These are phyloP conservation scores for Fusarium circinatum DNA, from an alignment of 2,329 filamentous ascomycete genomes.

Conservation along the genomic window DNA sequence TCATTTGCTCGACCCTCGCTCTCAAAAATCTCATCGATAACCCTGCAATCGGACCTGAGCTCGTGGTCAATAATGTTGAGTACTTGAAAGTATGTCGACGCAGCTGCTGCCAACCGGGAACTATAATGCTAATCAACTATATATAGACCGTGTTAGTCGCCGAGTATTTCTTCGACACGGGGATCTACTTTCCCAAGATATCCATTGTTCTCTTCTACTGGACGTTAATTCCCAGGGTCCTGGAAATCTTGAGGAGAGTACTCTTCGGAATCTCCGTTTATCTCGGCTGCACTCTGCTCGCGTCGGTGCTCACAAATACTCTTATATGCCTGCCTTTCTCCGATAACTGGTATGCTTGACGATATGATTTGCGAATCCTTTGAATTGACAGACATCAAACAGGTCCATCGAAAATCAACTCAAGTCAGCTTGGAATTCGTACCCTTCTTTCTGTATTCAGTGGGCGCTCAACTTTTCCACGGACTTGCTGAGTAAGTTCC, in stretches of 20 bases:
- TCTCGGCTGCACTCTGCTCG: background rate
- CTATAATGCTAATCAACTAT: background rate
- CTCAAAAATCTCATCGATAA: slow-evolving; percentile 6
- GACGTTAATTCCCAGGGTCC: slow-evolving; percentile 5
- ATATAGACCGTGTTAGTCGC: slow-evolving; percentile 6
- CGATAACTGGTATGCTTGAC: background rate
- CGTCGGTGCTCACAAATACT: slow-evolving; percentile 10
- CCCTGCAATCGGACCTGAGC: background rate
- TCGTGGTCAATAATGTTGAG: background rate
- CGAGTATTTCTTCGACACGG: slow-evolving; percentile 13
- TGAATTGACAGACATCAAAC: background rate
- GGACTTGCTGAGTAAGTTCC: background rate
- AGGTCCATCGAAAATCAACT: slow-evolving; percentile 20
- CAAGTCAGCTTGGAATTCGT: slow-evolving; percentile 12
- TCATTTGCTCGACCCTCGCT: slow-evolving; percentile 19
- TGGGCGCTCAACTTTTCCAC: slow-evolving; percentile 19
- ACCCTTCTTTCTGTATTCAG: slow-evolving; percentile 6
- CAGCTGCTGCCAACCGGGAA: rapidly evolving
- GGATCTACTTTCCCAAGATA: slow-evolving; percentile 16
- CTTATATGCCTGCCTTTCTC: slow-evolving; percentile 3
- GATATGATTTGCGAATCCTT: rapidly evolving
- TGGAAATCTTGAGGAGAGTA: background rate
- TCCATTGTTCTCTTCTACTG: slow-evolving; percentile 19
- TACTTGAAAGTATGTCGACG: slow-evolving; percentile 2
- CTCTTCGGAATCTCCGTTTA: slow-evolving; percentile 3